These are phyloP conservation scores for Ciborinia camelliae DNA, from an alignment of 2,329 filamentous ascomycete genomes.

Conservation along the genomic window DNA sequence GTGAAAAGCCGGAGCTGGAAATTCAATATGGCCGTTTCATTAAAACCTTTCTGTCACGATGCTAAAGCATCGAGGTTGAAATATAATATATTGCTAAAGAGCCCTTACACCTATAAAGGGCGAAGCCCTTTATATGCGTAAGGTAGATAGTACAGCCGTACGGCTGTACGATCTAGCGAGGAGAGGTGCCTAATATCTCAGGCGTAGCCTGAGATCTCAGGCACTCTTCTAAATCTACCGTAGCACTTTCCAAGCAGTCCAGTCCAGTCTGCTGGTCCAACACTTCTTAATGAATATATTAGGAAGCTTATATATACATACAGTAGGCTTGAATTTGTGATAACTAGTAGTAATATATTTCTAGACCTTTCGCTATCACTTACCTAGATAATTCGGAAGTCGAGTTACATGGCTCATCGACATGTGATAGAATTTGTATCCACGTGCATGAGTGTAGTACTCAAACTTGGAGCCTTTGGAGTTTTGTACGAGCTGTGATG, in stretches of 20 bases:
- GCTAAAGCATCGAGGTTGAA: no score
- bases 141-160: no score
- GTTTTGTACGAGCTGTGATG: constrained; percentile 12
- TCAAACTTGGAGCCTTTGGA: background rate
- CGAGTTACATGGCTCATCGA: constrained; percentile 10
- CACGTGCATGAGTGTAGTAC: constrained; percentile 11
- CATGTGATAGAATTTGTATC: constrained; percentile 8
- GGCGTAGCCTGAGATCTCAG: no score
- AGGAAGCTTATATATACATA: background rate
- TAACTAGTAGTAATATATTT: constrained; percentile 1
- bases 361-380: background rate
- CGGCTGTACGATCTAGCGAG: no score
- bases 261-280: no score
- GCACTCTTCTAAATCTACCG: no score
- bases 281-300: background rate
- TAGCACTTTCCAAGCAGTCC: no score
- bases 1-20: background rate
- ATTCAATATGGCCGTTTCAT: background rate
- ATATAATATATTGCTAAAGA: no score
- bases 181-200: no score
- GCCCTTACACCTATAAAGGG: no score
- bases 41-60: no score
- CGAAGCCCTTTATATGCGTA: no score
- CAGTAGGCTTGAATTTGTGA: background rate
- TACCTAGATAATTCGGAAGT: constrained; percentile 1